Conservation (phyloP, 169 alveolate species). For the Plasmodium gonderi region DNA sequence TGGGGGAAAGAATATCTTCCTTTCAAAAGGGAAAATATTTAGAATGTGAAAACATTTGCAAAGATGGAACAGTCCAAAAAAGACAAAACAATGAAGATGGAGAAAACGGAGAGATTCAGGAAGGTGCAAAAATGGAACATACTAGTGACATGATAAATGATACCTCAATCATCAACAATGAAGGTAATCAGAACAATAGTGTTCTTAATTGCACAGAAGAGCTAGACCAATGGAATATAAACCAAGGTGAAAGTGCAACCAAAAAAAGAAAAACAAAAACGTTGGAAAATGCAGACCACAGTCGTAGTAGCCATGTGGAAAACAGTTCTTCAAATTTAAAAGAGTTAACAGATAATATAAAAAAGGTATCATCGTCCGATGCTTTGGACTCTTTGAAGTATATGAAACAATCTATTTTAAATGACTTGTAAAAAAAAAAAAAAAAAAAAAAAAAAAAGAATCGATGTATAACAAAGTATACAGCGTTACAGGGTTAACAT, state of each 20-base stretch:
- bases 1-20: neutral
- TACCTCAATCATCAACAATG: too few species aligned
- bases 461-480: too few species aligned
- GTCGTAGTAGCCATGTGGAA: conserved; percentile 9
- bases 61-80: too few species aligned
- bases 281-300: neutral
- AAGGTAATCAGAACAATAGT: too few species aligned
- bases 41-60: too few species aligned
- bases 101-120: too few species aligned
- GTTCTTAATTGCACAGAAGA: too few species aligned
- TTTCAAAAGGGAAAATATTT: neutral
- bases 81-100: too few species aligned
- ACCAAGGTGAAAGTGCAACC: neutral
- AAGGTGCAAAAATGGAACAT: too few species aligned
- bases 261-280: neutral
- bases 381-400: conserved; percentile 41
- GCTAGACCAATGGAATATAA: too few species aligned
- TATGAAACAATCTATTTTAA: conserved; percentile 72
- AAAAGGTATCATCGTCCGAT: conserved; percentile 64
- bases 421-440: conserved; percentile 53
- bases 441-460: conserved; percentile 10
- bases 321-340: conserved; percentile 19
- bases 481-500: too few species aligned
- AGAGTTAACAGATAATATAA: conserved; percentile 54
- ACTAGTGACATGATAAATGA: too few species aligned